Conservation (phyloP, 768 basidiomycete genomes). For the Tulasnella sp. region DNA sequence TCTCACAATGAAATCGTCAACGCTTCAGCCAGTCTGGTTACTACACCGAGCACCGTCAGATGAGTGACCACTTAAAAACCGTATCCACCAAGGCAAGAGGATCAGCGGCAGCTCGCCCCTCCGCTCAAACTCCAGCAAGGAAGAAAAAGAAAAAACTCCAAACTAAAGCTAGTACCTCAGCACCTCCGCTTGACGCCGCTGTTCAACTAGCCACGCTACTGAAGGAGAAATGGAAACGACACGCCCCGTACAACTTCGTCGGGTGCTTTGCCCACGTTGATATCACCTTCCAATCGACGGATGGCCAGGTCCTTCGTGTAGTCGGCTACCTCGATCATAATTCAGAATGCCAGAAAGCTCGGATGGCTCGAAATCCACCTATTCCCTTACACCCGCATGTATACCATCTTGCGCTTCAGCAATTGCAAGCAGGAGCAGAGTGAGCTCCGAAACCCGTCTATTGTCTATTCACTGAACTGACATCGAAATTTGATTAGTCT, state of each 20-base stretch:
- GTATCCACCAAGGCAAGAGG: background rate
- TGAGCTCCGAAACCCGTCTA: too few species aligned
- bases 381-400: conserved; percentile 39
- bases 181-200: background rate
- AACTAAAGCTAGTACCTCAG: background rate
- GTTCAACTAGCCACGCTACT: background rate
- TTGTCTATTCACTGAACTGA: background rate
- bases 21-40: background rate
- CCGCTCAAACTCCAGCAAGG: background rate
- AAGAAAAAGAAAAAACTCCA: background rate
- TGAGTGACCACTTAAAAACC: background rate
- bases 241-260: conserved; percentile 31
- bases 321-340: conserved; percentile 36
- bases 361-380: conserved; percentile 31
- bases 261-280: conserved; percentile 41
- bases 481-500: conserved; percentile 13
- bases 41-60: background rate
- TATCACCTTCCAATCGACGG: conserved; percentile 31
- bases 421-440: background rate
- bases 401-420: conserved; percentile 28
- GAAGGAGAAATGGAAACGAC: background rate
- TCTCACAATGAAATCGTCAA: background rate
- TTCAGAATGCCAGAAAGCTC: conserved; percentile 31
- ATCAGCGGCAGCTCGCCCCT: background rate
- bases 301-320: conserved; percentile 31